Base-by-base conservation (phyloP, 768 basidiomycete genomes). In the Pleurotus cornucopiae region DNA sequence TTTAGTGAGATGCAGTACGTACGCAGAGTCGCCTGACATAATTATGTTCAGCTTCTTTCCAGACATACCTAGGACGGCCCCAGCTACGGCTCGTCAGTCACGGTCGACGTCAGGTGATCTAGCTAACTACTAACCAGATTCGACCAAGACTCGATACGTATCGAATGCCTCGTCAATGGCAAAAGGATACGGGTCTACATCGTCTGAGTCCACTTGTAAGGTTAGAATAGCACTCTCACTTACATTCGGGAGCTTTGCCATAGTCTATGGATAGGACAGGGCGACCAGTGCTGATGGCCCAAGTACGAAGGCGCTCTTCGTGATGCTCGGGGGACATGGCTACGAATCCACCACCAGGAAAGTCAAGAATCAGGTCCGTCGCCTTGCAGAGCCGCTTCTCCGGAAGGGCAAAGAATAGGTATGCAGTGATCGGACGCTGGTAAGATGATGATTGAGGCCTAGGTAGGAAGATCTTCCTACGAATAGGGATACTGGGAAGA, bases 241-340 rank as follows among this genome's bases (percentile, higher is more conserved):
- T 67, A 94, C 93, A 96, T 78, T 98, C 94, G 4, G 95, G 94
- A 20, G 94, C 91, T 72, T 98, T 99, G 34, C 94, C 93, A 68
- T 98, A 98, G 59, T 98, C 93, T 46, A 98, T 80, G 9, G 91
- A 79, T 39, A 98, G 73, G 2, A 98, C 82, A 12, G 91, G 89
- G 64, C 84, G 86, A 11, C 87, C 81, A 0, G 91, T 92, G 47
- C 76, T 77, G 30, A 83, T 73, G 3, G 94, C 89, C 96, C 97
- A 98, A 62, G 80, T 78, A 52, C 91, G 77, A 55, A 98, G 76
- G 12, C 97, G 81, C 67, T 98, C 96, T 71, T 97, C 96, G 61
- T 99, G 97, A 69, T 98, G 94, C 64, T 92, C 89, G 2, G 97
- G 97, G 4, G 81, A 83, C 94, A 98, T 97, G 20, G 93, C 90